Evolutionary conservation across 805 yeast genomes (phyloP), one percentile per base, ranked within the genome.

Genomic region (Candida multigemmis): DNA sequence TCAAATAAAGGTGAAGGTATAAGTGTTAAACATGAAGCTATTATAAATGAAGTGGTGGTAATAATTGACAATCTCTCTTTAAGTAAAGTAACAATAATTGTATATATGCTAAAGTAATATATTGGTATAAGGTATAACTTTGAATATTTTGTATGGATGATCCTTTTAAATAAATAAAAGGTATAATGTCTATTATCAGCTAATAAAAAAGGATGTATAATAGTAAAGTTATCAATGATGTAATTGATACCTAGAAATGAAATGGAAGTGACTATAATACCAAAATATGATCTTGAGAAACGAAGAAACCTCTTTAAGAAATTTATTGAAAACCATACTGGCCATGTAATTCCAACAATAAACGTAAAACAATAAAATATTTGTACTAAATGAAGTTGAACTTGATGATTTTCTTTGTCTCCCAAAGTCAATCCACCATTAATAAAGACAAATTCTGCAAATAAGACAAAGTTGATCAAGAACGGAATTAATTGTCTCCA

Each of bases 121-220:
- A 75, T 50, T 4, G 93, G 86, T 1, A 77, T 61, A 5, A 72
- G 39, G 31, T 65, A 57, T 28, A 70, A 59, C 12, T 72, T 60
- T 30, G 67, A 63, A 31, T 64, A 49, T 18, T 52, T 58, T 13
- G 61, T 55, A 38, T 70, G 54, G 23, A 89, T 68, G 15, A 91
- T 42, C 32, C 68, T 70, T 31, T 75, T 71, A 71, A 82, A 83
- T 19, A 91, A 54, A 52, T 91, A 91, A 49, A 91, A 91, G 1
- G 94, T 76, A 48, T 76, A 85, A 52, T 91, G 98, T 41, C 98
- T 71, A 56, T 91, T 91, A 50, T 91, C 98, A 0, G 97, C 93
- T 23, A 89, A 62, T 21, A 91, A 51, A 50, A 89, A 91, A 6
- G 96, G 96, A 50, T 91, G 98, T 2, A 75, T 77, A 3, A 78